Evolutionary conservation across 371 early-diverging fungal species (phyloP), one percentile per base, ranked within the genome.

Genomic region (Haplosporangium sp.): DNA sequence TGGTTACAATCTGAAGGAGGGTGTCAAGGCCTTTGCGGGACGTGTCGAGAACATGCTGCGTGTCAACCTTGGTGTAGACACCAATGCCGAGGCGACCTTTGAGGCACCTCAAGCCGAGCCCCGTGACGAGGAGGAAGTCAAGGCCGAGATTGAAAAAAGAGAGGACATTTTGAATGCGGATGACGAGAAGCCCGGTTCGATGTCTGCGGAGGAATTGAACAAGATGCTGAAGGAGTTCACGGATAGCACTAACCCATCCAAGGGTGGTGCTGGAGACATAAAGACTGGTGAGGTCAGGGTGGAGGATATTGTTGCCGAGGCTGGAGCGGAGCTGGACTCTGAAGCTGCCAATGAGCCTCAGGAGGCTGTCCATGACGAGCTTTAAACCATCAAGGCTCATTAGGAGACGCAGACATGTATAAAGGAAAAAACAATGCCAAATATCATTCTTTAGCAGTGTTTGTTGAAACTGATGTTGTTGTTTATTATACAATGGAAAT

Each of bases 21-120:
- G 81, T 58, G 62, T 83, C 69, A 77, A 77, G 72, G 53, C 62
- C 8, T 95, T 94, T 72, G 89, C 92, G 8, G 82, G 77, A 51
- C 90, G 90, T 38, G 87, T 95, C 20, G 95, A 95, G 67, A 85
- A 77, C 48, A 85, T 93, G 59, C 70, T 95, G 37, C 85, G 95
- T 58, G 80, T 81, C 41, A 84, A 83, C 29, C 79, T 95, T 40
- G 91, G 90, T 40, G 90, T 91, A 2, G 82, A 85, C 55, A 46
- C 72, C 37, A 72, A 71, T 7, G 81, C 81, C 11, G 80, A 83
- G 64, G 86, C 89, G 2, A 57, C 43, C 16, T 79, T 82, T 43
- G 82, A 87, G 47, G 82, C 84, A 6, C 73, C 70, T 37, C 65
- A 77, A 48, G 84, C 83, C 38, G 80, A 79, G 38, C 14, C 65